These are phyloP conservation scores for Rhipidocladum racemiflorum DNA, from an alignment of 176 grass and related monocot species.

Conservation along the genomic window DNA sequence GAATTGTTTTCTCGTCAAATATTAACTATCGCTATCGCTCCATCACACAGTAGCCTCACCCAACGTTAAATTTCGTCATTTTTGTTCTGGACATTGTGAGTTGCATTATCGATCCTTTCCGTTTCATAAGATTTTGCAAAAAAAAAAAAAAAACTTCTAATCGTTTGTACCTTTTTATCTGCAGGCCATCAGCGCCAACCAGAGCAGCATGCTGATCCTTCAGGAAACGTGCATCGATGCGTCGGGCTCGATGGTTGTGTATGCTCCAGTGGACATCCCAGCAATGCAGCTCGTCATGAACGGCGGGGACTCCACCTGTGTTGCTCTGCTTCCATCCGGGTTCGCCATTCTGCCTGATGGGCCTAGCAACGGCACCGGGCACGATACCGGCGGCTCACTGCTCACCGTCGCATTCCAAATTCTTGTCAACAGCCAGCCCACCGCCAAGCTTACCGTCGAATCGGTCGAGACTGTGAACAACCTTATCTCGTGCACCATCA, in stretches of 20 bases:
- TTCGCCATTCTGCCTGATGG: constrained; percentile 91
- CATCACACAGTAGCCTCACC: not conserved
- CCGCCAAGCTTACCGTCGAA: constrained; percentile 80
- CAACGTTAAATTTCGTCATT: not conserved
- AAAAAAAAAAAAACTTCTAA: not conserved
- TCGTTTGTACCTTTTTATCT: not conserved
- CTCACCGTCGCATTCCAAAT: constrained; percentile 96
- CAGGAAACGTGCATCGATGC: constrained; percentile 92
- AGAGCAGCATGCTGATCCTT: constrained; percentile 97
- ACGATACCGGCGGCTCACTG: constrained; percentile 49
- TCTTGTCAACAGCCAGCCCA: constrained; percentile 96
- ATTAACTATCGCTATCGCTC: constrained; percentile 4
- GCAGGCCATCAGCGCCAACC: constrained; percentile 78
- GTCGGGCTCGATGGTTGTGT: constrained; percentile 93
- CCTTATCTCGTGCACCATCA: constrained; percentile 89
- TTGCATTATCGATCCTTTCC: not conserved
- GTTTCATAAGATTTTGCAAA: not conserved
- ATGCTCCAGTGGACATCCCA: constrained; percentile 89
- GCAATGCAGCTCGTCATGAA: constrained; percentile 99
- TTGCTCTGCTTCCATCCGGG: constrained; percentile 83
- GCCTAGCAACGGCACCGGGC: constrained; percentile 12
- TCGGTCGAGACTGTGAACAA: constrained; percentile 92
- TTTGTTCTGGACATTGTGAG: not conserved
- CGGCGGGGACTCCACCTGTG: constrained; percentile 87
- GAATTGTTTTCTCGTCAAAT: not conserved